A percentile compares a stretch with the other conserved stretches of the same genome.
Conservation (phyloP, 2,329 filamentous ascomycete species). For the Trichophyton equinum region DNA sequence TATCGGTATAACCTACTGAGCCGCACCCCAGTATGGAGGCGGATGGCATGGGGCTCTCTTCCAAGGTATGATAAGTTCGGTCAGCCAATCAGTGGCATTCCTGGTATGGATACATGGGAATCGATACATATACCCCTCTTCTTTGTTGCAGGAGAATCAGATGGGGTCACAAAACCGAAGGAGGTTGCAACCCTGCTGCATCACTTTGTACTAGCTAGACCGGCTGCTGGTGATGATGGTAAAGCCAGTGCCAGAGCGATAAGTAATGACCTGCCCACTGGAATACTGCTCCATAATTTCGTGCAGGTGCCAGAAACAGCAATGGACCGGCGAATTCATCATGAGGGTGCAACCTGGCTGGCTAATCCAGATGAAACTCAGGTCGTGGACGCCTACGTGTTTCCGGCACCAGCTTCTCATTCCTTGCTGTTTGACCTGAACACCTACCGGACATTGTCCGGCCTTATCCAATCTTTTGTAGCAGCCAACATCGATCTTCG, state of each 20-base stretch:
- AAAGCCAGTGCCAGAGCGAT: background rate
- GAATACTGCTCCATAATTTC: background rate
- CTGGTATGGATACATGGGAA: constrained; percentile 59
- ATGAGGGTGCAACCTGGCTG: background rate
- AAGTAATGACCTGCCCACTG: background rate
- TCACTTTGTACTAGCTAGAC: constrained; percentile 14
- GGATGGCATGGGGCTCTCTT: constrained; percentile 63
- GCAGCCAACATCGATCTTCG: constrained; percentile 60
- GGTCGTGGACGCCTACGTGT: constrained; percentile 54
- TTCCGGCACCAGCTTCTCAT: constrained; percentile 70
- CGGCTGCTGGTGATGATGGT: background rate
- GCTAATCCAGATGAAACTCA: background rate
- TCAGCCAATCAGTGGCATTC: constrained; percentile 49
- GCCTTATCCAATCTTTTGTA: constrained; percentile 73
- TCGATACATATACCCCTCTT: constrained; percentile 61
- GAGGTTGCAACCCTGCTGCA: constrained; percentile 57
- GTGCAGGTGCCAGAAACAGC: background rate
- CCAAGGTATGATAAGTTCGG: constrained; percentile 46
- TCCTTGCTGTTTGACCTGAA: constrained; percentile 69
- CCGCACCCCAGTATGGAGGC: constrained; percentile 65
- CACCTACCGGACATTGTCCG: constrained; percentile 63
- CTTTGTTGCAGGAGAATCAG: constrained; percentile 64
- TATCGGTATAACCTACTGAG: constrained; percentile 61
- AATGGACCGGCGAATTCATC: background rate
- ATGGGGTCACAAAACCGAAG: constrained; percentile 59